Evolutionary conservation across 2,329 filamentous ascomycete species (phyloP).

Genomic region (Mariannaea sp.): DNA sequence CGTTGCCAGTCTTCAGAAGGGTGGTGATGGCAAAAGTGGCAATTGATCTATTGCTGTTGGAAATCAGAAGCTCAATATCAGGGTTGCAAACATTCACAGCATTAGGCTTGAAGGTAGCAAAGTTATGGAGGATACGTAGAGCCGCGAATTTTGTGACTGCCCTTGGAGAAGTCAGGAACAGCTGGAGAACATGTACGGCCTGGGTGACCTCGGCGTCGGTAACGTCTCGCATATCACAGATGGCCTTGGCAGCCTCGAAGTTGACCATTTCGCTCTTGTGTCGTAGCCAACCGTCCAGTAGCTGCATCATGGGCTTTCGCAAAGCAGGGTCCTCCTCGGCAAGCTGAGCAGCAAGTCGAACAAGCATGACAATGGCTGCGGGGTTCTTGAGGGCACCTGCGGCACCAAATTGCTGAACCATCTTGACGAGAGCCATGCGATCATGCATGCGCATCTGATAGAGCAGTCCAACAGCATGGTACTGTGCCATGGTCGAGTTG

Average conservation of each 20-base stretch:
- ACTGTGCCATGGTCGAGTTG: slow-evolving; percentile 97
- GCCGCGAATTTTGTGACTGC: slow-evolving; percentile 98
- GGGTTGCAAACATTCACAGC: slow-evolving; percentile 94
- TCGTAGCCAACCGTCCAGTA: slow-evolving; percentile 93
- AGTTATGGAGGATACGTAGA: slow-evolving; percentile 93
- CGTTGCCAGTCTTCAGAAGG: slow-evolving; percentile 96
- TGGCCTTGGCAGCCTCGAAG: slow-evolving; percentile 97
- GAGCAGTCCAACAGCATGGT: slow-evolving; percentile 94
- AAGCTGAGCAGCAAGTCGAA: slow-evolving; percentile 88
- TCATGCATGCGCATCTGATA: slow-evolving; percentile 99
- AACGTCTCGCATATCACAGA: slow-evolving; percentile 92
- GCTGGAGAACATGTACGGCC: slow-evolving; percentile 91
- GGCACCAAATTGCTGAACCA: slow-evolving; percentile 98
- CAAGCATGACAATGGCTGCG: slow-evolving; percentile 88
- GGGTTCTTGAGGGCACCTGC: slow-evolving; percentile 94
- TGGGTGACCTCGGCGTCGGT: slow-evolving; percentile 90
- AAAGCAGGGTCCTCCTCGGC: slow-evolving; percentile 90
- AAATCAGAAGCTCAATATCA: slow-evolving; percentile 95
- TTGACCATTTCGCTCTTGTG: slow-evolving; percentile 99
- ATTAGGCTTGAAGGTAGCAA: slow-evolving; percentile 94
- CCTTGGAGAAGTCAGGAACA: slow-evolving; percentile 94
- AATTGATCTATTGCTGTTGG: slow-evolving; percentile 95
- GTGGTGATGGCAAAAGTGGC: slow-evolving; percentile 98
- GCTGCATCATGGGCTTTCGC: slow-evolving; percentile 93
- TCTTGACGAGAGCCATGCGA: slow-evolving; percentile 97